Evolutionary conservation across 23 red algal species (phyloP), one percentile per base, ranked within the genome.

Genomic region (Agarophyton chilense): DNA sequence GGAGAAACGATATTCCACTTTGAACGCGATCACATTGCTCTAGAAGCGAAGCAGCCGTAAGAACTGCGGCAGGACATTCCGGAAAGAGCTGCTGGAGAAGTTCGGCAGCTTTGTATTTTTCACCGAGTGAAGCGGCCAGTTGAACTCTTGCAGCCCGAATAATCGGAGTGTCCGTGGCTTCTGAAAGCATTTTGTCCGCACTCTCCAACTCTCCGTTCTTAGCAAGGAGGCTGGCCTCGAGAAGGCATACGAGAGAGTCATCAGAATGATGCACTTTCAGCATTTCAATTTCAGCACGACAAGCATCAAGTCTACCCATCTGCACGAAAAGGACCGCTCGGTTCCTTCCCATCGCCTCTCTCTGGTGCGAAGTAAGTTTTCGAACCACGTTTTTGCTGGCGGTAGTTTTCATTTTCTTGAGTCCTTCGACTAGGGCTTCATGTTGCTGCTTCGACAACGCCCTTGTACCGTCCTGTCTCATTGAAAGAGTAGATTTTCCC

Each of bases 351-450:
- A 91, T 91, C 13, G 88, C 88, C 9, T 73, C 49, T 13, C 88
- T 29, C 44, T 91, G 88, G 21, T 81, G 43, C 21, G 77, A 51
- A 29, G 88, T 82, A 41, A 91, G 76, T 34, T 91, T 91, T 41
- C 88, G 74, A 7, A 79, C 61, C 47, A 91, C 88, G 38, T 67
- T 76, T 45, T 46, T 70, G 45, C 88, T 75, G 10, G 76, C 61
- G 4, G 76, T 91, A 1, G 77, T 65, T 21, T 67, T 64, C 88
- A 91, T 91, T 67, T 91, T 91, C 39, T 91, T 91, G 26, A 91
- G 58, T 11, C 76, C 88, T 49, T 91, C 88, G 31, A 91, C 75
- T 36, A 91, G 60, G 44, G 77, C 88, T 54, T 70, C 77, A 44
- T 91, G 75, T 61, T 82, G 75, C 33, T 81, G 44, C 22, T 82